Evolutionary conservation across 208 protist species (phyloP).

Genomic region (Blastocrithidia nonstop): DNA sequence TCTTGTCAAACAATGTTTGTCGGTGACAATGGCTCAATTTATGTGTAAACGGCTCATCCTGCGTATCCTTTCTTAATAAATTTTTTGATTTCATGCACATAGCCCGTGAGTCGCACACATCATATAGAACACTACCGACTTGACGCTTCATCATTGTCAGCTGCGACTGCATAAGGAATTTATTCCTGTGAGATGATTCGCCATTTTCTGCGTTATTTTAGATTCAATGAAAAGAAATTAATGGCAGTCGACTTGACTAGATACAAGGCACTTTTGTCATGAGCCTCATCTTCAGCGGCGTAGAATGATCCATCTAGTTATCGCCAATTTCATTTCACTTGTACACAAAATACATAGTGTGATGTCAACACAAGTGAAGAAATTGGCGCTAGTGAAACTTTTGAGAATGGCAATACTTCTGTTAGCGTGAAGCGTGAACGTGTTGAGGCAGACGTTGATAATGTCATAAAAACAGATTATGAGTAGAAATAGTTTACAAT

Average conservation of each 20-base stretch:
- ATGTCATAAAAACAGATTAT: no score
- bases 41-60: constrained; percentile 50
- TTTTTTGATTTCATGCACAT: constrained; percentile 78
- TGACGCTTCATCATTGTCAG: constrained; percentile 59
- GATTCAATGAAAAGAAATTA: constrained; percentile 26
- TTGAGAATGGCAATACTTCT: no score
- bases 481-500: no score
- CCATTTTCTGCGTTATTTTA: constrained; percentile 56
- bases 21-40: constrained; percentile 43
- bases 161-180: constrained; percentile 69
- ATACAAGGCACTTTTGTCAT: constrained; percentile 17
- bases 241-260: constrained; percentile 44
- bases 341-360: constrained; percentile 8
- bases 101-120: constrained; percentile 73
- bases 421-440: no score
- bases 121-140: constrained; percentile 74
- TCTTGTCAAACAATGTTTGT: constrained; percentile 38
- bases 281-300: constrained; percentile 5
- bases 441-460: no score
- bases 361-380: no score
- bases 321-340: not conserved
- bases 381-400: no score
- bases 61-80: constrained; percentile 56
- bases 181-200: constrained; percentile 77
- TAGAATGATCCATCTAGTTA: not conserved